These are phyloP conservation scores for Evernia prunastri DNA, from an alignment of 495 filamentous ascomycete genomes.

Conservation along the genomic window DNA sequence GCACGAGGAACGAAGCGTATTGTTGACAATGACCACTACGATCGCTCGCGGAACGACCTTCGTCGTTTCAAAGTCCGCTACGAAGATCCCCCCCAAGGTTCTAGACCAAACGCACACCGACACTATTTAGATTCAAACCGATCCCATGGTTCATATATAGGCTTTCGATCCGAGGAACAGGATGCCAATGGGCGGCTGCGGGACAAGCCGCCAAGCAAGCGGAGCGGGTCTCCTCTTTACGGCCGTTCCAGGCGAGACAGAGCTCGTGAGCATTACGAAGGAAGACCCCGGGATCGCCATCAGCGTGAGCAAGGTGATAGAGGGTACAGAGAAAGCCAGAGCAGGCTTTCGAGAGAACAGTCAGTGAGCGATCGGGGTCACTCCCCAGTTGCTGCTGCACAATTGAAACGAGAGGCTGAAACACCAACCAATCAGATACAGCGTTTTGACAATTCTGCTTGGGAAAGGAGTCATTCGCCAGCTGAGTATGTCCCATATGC, in stretches of 20 bases:
- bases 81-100: constrained; percentile 43
- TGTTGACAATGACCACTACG: constrained; percentile 57
- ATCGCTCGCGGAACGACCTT: constrained; percentile 45
- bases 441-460: constrained; percentile 30
- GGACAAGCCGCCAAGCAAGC: constrained; percentile 60
- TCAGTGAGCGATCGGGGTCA: constrained; percentile 63
- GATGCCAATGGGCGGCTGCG: constrained; percentile 27
- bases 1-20: constrained; percentile 61
- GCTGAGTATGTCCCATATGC: constrained; percentile 40
- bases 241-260: not conserved
- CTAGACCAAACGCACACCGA: constrained; percentile 40
- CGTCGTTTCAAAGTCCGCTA: constrained; percentile 56
- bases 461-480: constrained; percentile 22
- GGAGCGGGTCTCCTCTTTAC: constrained; percentile 55
- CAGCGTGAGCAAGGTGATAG: constrained; percentile 11
- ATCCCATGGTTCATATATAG: constrained; percentile 41
- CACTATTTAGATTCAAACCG: constrained; percentile 65
- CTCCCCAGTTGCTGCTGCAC: constrained; percentile 47
- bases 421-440: constrained; percentile 54
- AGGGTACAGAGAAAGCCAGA: constrained; percentile 25
- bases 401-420: constrained; percentile 60
- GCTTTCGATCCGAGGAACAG: constrained; percentile 49
- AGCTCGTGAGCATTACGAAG: constrained; percentile 2
- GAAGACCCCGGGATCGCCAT: not conserved
- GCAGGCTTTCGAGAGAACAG: constrained; percentile 47